Evolutionary conservation across 2,329 filamentous ascomycete genomes (phyloP), one percentile per base, ranked within the genome.

Genomic region (Ophiognomonia clavigignenti-juglandacearum): DNA sequence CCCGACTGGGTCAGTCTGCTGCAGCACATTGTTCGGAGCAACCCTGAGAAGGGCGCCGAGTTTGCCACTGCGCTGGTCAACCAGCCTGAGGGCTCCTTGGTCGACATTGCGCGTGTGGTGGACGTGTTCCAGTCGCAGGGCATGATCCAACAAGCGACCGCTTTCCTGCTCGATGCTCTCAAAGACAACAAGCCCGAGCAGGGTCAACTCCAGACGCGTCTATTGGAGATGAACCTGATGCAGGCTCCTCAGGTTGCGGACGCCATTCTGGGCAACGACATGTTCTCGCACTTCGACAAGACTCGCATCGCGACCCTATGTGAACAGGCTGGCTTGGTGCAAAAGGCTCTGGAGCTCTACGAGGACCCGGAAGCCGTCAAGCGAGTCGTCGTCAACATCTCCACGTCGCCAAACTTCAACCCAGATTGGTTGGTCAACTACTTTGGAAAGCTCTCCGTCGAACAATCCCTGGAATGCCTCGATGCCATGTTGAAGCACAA

Each of bases 71-170:
- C 88, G 54, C 78, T 98, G 52, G 92, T 88, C 36, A 96, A 93
- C 65, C 85, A 93, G 58, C 88, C 95, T 62, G 82, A 84, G 51
- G 91, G 89, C 22, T 85, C 91, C 20, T 73, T 96, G 50, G 85
- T 98, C 56, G 93, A 97, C 59, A 82, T 97, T 48, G 89, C 96
- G 63, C 88, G 92, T 39, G 91, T 96, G 20, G 89, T 96, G 40
- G 93, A 98, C 65, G 90, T 98, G 50, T 98, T 98, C 83, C 86
- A 96, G 68, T 91, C 91, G 9, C 93, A 98, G 67, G 91, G 90
- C 60, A 93, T 97, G 90, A 81, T 97, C 41, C 95, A 97, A 65
- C 90, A 96, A 67, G 92, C 92, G 7, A 98, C 95, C 3, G 91
- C 92, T n/a, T 98, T 98, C 79, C 72, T 98, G 43, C 80, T 98